phyloP scores from a whole-genome alignment of 2,329 filamentous ascomycete genomes.

The Berkeleyomyces rouxiae region DNA sequence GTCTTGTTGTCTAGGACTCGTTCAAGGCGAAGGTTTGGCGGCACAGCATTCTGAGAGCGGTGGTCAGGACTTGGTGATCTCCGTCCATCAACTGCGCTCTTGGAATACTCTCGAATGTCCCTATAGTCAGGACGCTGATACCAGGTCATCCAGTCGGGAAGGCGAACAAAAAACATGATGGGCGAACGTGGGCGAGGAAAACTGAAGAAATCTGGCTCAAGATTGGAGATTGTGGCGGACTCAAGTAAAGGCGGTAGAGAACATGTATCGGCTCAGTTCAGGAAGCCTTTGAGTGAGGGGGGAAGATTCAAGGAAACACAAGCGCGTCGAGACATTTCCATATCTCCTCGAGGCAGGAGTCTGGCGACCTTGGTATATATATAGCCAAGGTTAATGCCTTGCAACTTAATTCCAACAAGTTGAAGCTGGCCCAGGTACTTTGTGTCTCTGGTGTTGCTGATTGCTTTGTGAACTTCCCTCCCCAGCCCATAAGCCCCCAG shows the following conservation, averaged over 20 bases:
- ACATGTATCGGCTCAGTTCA: not conserved
- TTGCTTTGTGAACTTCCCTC: not conserved
- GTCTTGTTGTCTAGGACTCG: slow-evolving; percentile 32
- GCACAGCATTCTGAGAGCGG: slow-evolving; percentile 23
- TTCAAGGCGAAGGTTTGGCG: slow-evolving; percentile 26
- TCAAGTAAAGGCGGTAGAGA: not conserved
- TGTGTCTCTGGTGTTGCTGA: not conserved
- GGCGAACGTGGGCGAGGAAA: not conserved
- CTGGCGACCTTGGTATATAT: not conserved
- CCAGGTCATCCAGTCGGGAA: slow-evolving; percentile 26
- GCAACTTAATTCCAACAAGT: not conserved
- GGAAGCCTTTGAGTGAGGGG: not conserved
- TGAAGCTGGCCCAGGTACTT: not conserved
- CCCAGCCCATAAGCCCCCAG: not conserved
- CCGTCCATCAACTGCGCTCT: slow-evolving; percentile 21
- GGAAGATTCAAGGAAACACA: not conserved
- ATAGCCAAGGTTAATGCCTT: not conserved
- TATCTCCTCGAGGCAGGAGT: not conserved
- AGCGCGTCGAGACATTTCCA: not conserved
- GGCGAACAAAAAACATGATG: slow-evolving; percentile 14
- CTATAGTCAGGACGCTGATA: slow-evolving; percentile 34
- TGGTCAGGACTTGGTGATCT: slow-evolving; percentile 24
- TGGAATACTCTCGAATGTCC: slow-evolving; percentile 30
- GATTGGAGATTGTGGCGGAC: not conserved
- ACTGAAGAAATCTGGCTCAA: not conserved